A percentile compares a stretch with the other conserved stretches of the same genome.
phyloP scores from a whole-genome alignment of 2,329 filamentous ascomycete genomes.

The Lizonia empirigonia region DNA sequence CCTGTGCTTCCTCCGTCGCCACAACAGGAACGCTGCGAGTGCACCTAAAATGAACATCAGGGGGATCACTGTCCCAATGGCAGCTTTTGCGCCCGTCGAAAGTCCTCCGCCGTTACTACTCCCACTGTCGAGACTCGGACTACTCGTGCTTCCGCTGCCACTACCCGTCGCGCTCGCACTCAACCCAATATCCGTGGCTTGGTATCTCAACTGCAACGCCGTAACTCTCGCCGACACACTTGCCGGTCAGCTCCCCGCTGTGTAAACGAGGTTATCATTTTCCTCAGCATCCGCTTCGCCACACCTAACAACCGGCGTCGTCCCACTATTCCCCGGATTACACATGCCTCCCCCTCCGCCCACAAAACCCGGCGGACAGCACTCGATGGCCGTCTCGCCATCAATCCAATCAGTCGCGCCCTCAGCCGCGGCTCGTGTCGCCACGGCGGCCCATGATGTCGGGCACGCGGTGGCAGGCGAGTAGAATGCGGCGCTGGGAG shows the following conservation, averaged over 20 bases:
- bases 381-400: conserved; percentile 31
- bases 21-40: conserved; percentile 23
- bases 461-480: conserved; percentile 34
- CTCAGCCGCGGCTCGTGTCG: conserved; percentile 23
- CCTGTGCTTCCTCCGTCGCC: conserved; percentile 21
- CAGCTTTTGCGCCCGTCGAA: conserved; percentile 71
- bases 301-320: conserved; percentile 20
- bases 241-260: conserved; percentile 19
- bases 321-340: conserved; percentile 18
- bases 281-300: conserved; percentile 33
- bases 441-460: conserved; percentile 25
- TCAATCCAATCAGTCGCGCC: conserved; percentile 20
- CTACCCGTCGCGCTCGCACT: conserved; percentile 4
- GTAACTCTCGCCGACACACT: conserved; percentile 18
- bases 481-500: conserved; percentile 24
- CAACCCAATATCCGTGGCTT: conserved; percentile 15
- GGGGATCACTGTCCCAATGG: conserved; percentile 87
- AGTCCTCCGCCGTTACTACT: conserved; percentile 56
- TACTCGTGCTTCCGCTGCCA: background rate
- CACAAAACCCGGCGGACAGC: conserved; percentile 31
- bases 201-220: conserved; percentile 26
- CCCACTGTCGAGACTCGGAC: background rate
- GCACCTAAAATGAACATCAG: conserved; percentile 71
- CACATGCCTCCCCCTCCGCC: conserved; percentile 20
- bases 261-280: conserved; percentile 21